Conservation (phyloP, 148 eudicot genomes). For the Persicaria tinctoria region DNA sequence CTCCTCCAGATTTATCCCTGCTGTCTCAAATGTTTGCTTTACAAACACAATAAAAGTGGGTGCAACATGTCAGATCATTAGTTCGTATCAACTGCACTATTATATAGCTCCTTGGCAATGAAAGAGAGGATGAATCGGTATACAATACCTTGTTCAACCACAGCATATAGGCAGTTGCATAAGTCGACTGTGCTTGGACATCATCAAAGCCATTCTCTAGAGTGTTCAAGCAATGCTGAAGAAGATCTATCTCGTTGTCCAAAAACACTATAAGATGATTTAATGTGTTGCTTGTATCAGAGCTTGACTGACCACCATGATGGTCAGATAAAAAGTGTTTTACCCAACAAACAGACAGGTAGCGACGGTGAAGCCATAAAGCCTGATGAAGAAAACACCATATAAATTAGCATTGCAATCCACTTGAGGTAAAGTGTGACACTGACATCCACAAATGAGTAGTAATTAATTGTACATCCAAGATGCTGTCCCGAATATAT, state of each 20-base stretch:
- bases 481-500: no score
- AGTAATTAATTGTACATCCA: no score
- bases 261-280: slow-evolving; percentile 26
- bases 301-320: slow-evolving; percentile 28
- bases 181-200: slow-evolving; percentile 51
- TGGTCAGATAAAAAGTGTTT: no score
- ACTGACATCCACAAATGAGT: no score
- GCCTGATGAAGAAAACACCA: no score
- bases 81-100: no score
- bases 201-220: slow-evolving; percentile 57
- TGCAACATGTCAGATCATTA: background rate
- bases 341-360: no score
- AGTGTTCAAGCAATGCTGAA: slow-evolving; percentile 40
- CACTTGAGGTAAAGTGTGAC: no score
- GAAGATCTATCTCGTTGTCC: slow-evolving; percentile 36
- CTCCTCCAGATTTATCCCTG: slow-evolving; percentile 20
- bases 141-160: slow-evolving; percentile 54
- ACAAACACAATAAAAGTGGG: slow-evolving; percentile 3
- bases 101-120: background rate
- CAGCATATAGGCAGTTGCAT: slow-evolving; percentile 54
- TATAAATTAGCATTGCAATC: no score
- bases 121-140: background rate
- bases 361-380: no score
- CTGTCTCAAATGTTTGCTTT: slow-evolving; percentile 35
- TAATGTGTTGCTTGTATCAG: slow-evolving; percentile 6